Evolutionary conservation across 73 alveolate genomes (phyloP).

Genomic region (Stentor coeruleus): DNA sequence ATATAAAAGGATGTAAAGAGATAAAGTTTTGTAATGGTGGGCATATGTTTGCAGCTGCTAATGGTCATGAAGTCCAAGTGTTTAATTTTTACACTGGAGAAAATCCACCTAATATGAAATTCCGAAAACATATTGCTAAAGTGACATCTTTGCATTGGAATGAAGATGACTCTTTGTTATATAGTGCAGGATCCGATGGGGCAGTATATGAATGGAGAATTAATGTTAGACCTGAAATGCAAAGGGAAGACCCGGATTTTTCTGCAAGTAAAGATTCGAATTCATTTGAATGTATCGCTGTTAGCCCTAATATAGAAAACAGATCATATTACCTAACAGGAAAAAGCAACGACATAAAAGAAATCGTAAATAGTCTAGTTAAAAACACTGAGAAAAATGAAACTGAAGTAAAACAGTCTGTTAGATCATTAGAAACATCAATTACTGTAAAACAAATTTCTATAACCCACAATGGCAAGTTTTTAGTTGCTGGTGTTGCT

Average conservation of each 20-base stretch:
- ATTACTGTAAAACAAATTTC: slow-evolving; percentile 74
- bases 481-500: slow-evolving; percentile 83
- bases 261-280: slow-evolving; percentile 61
- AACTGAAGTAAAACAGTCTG: background rate
- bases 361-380: slow-evolving; percentile 26
- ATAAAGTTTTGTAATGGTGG: slow-evolving; percentile 96
- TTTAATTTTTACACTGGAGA: slow-evolving; percentile 78
- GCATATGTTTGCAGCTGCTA: slow-evolving; percentile 91
- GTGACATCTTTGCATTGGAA: slow-evolving; percentile 90
- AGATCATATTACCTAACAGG: slow-evolving; percentile 66
- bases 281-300: background rate
- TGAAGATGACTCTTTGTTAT: slow-evolving; percentile 88
- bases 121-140: slow-evolving; percentile 52
- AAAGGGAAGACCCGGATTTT: slow-evolving; percentile 38
- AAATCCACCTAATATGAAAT: slow-evolving; percentile 50
- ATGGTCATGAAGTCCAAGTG: slow-evolving; percentile 77
- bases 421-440: slow-evolving; percentile 58
- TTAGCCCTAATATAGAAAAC: background rate
- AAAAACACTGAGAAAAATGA: slow-evolving; percentile 35
- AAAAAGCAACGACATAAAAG: slow-evolving; percentile 63
- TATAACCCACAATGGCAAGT: slow-evolving; percentile 77
- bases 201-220: slow-evolving; percentile 59
- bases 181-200: slow-evolving; percentile 93
- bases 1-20: slow-evolving; percentile 85
- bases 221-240: background rate